phyloP scores from a whole-genome alignment of 164 flowering plant species.

The Vitis amurensis region DNA sequence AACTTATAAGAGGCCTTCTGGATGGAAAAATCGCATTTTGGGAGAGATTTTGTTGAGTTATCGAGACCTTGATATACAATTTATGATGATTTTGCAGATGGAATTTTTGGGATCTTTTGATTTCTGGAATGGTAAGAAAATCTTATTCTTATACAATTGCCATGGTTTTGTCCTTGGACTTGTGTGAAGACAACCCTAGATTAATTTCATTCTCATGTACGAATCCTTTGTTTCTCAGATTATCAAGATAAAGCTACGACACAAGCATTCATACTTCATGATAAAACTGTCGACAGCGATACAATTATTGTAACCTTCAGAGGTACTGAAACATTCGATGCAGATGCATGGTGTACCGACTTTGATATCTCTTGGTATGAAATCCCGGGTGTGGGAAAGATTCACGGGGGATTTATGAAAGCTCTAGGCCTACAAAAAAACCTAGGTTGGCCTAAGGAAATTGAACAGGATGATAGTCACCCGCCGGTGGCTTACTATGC shows the following conservation, averaged over 20 bases:
- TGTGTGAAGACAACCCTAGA: too few relatives aligned
- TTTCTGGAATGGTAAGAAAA: slow-evolving; percentile 53
- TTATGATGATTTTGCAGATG: slow-evolving; percentile 40
- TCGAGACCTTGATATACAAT: too few relatives aligned
- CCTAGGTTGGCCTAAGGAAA: slow-evolving; percentile 53
- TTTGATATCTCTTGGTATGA: slow-evolving; percentile 68
- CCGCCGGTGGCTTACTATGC: slow-evolving; percentile 46
- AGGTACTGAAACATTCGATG: slow-evolving; percentile 64
- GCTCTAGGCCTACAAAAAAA: slow-evolving; percentile 59
- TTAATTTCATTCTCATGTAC: too few relatives aligned
- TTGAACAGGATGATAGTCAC: slow-evolving; percentile 7
- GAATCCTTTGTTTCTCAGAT: slow-evolving; percentile 22
- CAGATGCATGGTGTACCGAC: slow-evolving; percentile 58
- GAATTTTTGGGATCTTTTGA: slow-evolving; percentile 34
- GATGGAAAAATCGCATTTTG: too few relatives aligned
- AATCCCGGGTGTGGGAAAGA: slow-evolving; percentile 44
- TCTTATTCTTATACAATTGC: not conserved
- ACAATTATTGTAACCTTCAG: slow-evolving; percentile 54
- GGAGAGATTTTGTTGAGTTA: too few relatives aligned
- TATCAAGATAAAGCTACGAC: slow-evolving; percentile 43
- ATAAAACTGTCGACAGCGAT: slow-evolving; percentile 30
- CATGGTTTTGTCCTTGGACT: not conserved
- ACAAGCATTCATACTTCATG: slow-evolving; percentile 52
- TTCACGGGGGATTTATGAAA: slow-evolving; percentile 67
- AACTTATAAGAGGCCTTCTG: too few relatives aligned